Base-by-base conservation (phyloP, 495 filamentous ascomycete species). In the Tuber brumale region DNA sequence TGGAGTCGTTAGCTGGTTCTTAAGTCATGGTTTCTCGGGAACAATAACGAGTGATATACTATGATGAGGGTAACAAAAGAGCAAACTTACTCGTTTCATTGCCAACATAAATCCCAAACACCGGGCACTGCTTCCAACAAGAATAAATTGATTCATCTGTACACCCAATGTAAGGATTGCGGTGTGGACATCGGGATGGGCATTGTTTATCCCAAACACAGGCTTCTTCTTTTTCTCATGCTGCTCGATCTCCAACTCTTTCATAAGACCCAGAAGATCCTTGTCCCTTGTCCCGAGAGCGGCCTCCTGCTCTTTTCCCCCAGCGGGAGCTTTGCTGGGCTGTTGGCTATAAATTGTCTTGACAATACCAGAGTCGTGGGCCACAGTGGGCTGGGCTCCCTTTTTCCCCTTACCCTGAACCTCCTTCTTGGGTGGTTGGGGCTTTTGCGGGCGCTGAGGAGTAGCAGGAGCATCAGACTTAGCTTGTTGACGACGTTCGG, bases 91-190 rank as follows among this genome's bases (percentile, higher is more conserved):
- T 84, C 91, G 88, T 84, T 95, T 95, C 81, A 99, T 97, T 8
- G 92, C 94, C 76, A 95, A 85, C 70, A 99, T 83, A 73, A 93
- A 97, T 23, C 93, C 92, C 74, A 97, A 90, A 80, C 95, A 92
- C 71, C 95, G 89, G 23, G 93, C 92, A 82, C 91, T 97, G 81
- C 93, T 96, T 61, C 97, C 96, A 78, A 92, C 94, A 71, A 99
- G 89, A 9, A 90, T 88, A 85, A 97, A 97, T 73, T 91, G 92
- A 79, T 92, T 91, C 87, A 97, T 93, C 84, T 98, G 93, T 80
- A 97, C 87, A 2, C 95, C 95, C 37, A 97, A 85, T 0, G 92
- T 90, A 75, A 97, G 85, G 14, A 98, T 90, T 1, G 93, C 90
- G 3, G 94, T 94, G 82, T 99, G 94, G 31, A 99, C 91, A 81